A percentile compares a stretch with the other conserved stretches of the same genome.
Conservation (phyloP, 331 rosid species). For the Spiraea crenata region DNA sequence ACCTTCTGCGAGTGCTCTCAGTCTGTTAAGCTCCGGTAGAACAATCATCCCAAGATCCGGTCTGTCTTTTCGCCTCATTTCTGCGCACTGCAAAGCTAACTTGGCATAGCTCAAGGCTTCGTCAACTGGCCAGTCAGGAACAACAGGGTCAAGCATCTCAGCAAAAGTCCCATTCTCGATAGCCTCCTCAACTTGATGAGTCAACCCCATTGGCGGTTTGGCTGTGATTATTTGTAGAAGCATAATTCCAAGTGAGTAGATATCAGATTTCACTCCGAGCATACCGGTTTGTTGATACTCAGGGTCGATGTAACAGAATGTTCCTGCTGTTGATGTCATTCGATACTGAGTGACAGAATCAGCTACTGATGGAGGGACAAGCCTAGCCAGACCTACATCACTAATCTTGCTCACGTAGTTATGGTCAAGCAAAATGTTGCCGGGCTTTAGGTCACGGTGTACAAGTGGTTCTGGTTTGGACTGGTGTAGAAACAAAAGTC, state of each 20-base stretch:
- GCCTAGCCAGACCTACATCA: slow-evolving; percentile 89
- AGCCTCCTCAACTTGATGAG: slow-evolving; percentile 56
- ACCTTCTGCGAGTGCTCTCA: slow-evolving; percentile 55
- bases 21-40: slow-evolving; percentile 62
- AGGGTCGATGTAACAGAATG: slow-evolving; percentile 91
- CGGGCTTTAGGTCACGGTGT: slow-evolving; percentile 86
- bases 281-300: slow-evolving; percentile 85
- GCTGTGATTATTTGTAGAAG: slow-evolving; percentile 70
- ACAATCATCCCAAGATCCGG: slow-evolving; percentile 66
- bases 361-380: slow-evolving; percentile 74
- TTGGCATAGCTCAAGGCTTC: slow-evolving; percentile 59
- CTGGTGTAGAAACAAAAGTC: slow-evolving; percentile 75
- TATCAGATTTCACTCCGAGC: slow-evolving; percentile 76
- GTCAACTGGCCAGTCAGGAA: slow-evolving; percentile 69
- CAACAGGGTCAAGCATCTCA: slow-evolving; percentile 70
- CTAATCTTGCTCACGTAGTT: slow-evolving; percentile 86
- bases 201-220: slow-evolving; percentile 74
- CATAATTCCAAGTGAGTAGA: slow-evolving; percentile 77
- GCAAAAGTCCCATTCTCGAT: slow-evolving; percentile 60
- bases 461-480: slow-evolving; percentile 82
- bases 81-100: slow-evolving; percentile 63
- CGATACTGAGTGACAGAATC: slow-evolving; percentile 67
- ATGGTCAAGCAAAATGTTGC: slow-evolving; percentile 74
- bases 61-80: slow-evolving; percentile 75
- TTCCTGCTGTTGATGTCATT: slow-evolving; percentile 87